Conservation (phyloP, 176 grass and related monocot species). For the Oryza rufipogon region DNA sequence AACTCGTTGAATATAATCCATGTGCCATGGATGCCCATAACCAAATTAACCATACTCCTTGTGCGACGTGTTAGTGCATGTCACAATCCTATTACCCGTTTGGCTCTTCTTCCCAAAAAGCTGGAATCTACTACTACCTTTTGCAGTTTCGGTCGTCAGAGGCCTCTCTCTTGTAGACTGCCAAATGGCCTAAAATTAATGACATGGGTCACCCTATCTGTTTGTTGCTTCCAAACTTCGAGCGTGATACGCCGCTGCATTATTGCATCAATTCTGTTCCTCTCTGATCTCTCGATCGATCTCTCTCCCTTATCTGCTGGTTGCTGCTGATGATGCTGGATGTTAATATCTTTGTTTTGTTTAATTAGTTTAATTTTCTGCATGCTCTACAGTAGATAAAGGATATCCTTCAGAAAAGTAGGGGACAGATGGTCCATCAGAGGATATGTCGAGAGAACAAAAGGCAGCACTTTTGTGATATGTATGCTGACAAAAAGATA, state of each 20-base stretch:
- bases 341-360: neutral
- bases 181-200: neutral
- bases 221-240: neutral
- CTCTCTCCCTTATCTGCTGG: neutral
- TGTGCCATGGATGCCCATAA: too few relatives aligned
- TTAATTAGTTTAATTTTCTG: neutral
- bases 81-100: neutral
- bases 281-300: too few relatives aligned
- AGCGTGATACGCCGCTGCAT: neutral
- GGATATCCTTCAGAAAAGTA: neutral
- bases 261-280: neutral
- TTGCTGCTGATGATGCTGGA: neutral
- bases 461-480: neutral
- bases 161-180: neutral
- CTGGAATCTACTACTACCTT: constrained; percentile 29
- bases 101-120: constrained; percentile 37
- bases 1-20: neutral
- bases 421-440: neutral
- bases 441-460: neutral
- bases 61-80: too few relatives aligned
- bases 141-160: neutral
- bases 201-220: neutral
- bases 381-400: neutral
- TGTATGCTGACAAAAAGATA: constrained; percentile 3
- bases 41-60: too few relatives aligned